Evolutionary conservation across 2,329 filamentous ascomycete genomes (phyloP).

Genomic region (Talaromyces marneffei): DNA sequence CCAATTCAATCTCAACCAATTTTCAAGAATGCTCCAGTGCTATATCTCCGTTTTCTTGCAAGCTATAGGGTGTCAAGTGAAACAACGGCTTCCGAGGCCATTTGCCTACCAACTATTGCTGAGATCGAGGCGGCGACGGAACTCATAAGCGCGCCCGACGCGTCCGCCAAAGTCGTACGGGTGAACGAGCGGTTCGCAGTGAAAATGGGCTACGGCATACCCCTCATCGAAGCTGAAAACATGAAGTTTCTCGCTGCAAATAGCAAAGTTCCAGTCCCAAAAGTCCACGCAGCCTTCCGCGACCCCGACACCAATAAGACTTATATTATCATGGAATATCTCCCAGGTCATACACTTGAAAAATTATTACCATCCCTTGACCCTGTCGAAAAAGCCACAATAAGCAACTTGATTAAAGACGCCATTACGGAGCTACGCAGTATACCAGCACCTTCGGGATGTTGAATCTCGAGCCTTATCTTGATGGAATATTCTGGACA

Average conservation of each 20-base stretch:
- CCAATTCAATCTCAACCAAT: too few relatives aligned
- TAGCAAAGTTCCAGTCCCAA: constrained; percentile 17
- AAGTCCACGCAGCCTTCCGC: constrained; percentile 14
- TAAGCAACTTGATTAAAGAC: too few relatives aligned
- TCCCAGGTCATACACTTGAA: too few relatives aligned
- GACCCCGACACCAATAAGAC: too few relatives aligned
- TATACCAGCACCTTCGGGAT: constrained; percentile 17
- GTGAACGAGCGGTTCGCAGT: constrained; percentile 19
- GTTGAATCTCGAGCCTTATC: constrained; percentile 15
- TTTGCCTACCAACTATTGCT: constrained; percentile 14
- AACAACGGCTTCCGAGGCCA: too few relatives aligned
- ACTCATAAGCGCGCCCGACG: constrained; percentile 16
- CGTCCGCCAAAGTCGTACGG: constrained; percentile 18
- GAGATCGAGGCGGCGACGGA: constrained; percentile 19
- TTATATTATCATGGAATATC: too few relatives aligned
- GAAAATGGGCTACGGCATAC: constrained; percentile 16
- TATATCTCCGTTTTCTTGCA: too few relatives aligned
- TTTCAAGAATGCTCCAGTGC: too few relatives aligned
- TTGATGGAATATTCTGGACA: constrained; percentile 18
- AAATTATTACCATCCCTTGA: too few relatives aligned
- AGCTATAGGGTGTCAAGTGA: too few relatives aligned
- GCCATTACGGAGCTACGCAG: constrained; percentile 12
- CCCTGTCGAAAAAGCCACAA: too few relatives aligned
- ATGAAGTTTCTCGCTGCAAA: constrained; percentile 19
- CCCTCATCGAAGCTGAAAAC: constrained; percentile 19